phyloP scores from a whole-genome alignment of 345 rosid species.

The Sisymbrium irio region DNA sequence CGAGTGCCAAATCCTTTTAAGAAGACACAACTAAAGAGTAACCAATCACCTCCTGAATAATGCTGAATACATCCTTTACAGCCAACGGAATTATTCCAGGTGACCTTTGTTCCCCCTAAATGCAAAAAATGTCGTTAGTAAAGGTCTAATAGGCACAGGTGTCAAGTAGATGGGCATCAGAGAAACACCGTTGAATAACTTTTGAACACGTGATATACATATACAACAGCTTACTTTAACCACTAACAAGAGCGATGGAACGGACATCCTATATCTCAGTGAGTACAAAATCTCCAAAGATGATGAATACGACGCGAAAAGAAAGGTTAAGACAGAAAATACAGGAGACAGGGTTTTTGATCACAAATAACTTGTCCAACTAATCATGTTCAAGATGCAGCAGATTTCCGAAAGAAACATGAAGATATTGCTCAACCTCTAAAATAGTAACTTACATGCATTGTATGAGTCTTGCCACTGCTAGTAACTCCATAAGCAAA shows the following conservation, averaged over 20 bases:
- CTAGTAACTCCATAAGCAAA: conserved; percentile 99
- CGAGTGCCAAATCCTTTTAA: neutral
- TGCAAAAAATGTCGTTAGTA: conserved; percentile 11
- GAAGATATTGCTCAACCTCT: neutral
- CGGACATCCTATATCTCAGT: neutral
- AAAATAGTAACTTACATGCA: conserved; percentile 70
- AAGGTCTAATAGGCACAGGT: conserved; percentile 17
- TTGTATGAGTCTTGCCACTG: conserved; percentile 94
- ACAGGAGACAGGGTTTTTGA: neutral
- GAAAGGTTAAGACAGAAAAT: neutral
- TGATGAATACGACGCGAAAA: neutral
- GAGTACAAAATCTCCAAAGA: neutral
- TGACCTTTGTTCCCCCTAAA: conserved; percentile 96
- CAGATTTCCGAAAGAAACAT: neutral
- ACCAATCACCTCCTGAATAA: conserved; percentile 84
- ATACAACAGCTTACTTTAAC: neutral
- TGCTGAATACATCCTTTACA: conserved; percentile 89
- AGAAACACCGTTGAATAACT: neutral
- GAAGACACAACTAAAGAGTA: conserved; percentile 20
- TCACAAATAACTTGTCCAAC: neutral
- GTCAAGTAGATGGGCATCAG: neutral
- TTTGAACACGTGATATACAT: neutral
- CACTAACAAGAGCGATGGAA: neutral
- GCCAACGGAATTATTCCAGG: conserved; percentile 94
- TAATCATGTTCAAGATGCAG: neutral